Percentiles rank a stretch among this genome's conserved stretches.
phyloP scores from a whole-genome alignment of 805 yeast genomes.

The Tetrapisispora nanseiensis region DNA sequence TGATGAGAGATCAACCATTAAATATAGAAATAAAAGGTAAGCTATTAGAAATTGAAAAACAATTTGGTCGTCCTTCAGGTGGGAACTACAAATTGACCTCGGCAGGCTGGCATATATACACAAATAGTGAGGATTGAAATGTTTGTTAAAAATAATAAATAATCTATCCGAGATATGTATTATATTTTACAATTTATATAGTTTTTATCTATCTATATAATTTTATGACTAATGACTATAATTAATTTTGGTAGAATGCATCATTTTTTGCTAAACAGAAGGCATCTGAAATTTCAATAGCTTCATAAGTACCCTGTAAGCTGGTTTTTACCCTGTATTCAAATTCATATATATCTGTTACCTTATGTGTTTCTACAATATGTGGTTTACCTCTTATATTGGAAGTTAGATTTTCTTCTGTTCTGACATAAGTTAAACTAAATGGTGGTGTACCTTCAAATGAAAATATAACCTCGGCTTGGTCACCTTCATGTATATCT shows the following conservation, averaged over 20 bases:
- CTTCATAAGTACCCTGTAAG: conserved; percentile 89
- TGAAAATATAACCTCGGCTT: conserved; percentile 73
- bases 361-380: conserved; percentile 50
- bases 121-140: neutral
- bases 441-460: conserved; percentile 90
- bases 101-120: neutral
- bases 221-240: neutral
- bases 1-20: neutral
- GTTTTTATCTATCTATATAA: neutral
- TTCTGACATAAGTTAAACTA: conserved; percentile 71
- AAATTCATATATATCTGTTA: conserved; percentile 53
- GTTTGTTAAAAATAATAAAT: neutral
- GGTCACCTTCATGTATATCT: conserved; percentile 91
- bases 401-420: conserved; percentile 37
- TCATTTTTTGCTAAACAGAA: conserved; percentile 51
- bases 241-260: conserved; percentile 21
- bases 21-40: neutral
- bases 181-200: conserved; percentile 1
- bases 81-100: neutral
- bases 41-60: neutral
- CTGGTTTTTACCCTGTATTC: conserved; percentile 68
- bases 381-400: conserved; percentile 40
- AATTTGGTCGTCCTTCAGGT: neutral
- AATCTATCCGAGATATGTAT: neutral
- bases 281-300: conserved; percentile 79